Conservation (phyloP, 495 filamentous ascomycete species). For the Penicillium odoratum region DNA sequence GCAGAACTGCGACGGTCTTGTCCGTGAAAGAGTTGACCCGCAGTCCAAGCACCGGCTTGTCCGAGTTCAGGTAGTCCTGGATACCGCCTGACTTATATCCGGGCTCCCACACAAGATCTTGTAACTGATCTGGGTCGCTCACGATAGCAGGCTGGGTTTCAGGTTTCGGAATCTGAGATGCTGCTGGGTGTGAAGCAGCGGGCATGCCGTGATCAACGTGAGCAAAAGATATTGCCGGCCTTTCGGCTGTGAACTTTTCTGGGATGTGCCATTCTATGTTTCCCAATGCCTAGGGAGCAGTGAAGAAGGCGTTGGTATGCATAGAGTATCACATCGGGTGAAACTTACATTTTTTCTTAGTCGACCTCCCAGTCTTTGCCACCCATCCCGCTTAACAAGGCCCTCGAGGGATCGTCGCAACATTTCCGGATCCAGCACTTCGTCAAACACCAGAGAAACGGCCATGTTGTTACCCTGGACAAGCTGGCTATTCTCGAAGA, state of each 20-base stretch:
- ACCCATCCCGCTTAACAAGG: slow-evolving; percentile 40
- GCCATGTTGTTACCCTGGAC: slow-evolving; percentile 29
- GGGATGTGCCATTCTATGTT: slow-evolving; percentile 49
- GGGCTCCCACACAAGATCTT: slow-evolving; percentile 22
- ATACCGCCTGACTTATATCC: slow-evolving; percentile 23
- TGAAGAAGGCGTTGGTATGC: neutral
- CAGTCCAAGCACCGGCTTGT: slow-evolving; percentile 47
- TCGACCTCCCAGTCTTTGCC: slow-evolving; percentile 49
- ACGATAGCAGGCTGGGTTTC: slow-evolving; percentile 15
- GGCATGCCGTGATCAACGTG: slow-evolving; percentile 34
- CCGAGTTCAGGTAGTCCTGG: slow-evolving; percentile 45
- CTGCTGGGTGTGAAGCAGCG: slow-evolving; percentile 33
- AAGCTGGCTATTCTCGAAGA: slow-evolving; percentile 24
- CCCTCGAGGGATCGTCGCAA: slow-evolving; percentile 37
- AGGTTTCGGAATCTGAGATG: slow-evolving; percentile 25
- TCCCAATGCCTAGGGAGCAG: slow-evolving; percentile 22
- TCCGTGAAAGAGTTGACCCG: slow-evolving; percentile 52
- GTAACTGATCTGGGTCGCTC: slow-evolving; percentile 20
- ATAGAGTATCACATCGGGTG: neutral
- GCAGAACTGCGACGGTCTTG: slow-evolving; percentile 46
- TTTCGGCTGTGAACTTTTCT: slow-evolving; percentile 30
- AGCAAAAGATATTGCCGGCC: slow-evolving; percentile 37
- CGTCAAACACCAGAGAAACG: slow-evolving; percentile 45
- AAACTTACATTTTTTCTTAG: slow-evolving; percentile 41
- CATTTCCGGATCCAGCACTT: slow-evolving; percentile 48